phyloP scores from a whole-genome alignment of 192 early-diverging fungal genomes.

The Entomortierella chlamydospora region DNA sequence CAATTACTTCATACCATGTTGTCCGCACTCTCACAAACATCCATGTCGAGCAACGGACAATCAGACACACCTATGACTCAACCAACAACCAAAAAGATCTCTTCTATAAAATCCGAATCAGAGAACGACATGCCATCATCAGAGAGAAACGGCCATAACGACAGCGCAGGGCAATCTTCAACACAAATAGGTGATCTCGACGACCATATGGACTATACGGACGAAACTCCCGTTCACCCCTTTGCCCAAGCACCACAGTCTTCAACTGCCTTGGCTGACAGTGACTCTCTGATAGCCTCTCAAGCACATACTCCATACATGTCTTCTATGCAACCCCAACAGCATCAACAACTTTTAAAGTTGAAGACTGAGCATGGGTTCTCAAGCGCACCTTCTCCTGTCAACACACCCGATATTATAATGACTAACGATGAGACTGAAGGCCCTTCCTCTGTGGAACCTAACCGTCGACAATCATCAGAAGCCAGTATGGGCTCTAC shows the following conservation, averaged over 20 bases:
- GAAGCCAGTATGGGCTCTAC: constrained; percentile 13
- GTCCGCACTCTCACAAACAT: constrained; percentile 24
- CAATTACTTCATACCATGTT: constrained; percentile 14
- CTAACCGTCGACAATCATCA: constrained; percentile 17
- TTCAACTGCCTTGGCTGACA: neutral
- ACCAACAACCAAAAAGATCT: constrained; percentile 1
- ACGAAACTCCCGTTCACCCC: constrained; percentile 25
- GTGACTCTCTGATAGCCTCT: neutral
- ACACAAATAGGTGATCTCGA: neutral
- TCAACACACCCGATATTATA: constrained; percentile 20
- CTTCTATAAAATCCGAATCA: constrained; percentile 11
- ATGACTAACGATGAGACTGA: constrained; percentile 12
- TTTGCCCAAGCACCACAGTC: constrained; percentile 17
- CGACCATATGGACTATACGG: constrained; percentile 21
- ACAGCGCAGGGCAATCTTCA: neutral
- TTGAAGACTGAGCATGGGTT: constrained; percentile 35
- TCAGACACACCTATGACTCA: constrained; percentile 2
- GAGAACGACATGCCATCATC: constrained; percentile 1
- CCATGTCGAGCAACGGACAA: constrained; percentile 19
- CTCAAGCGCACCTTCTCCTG: neutral
- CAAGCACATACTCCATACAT: neutral
- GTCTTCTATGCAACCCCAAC: constrained; percentile 19
- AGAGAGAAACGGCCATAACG: neutral
- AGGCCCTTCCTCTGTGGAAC: neutral
- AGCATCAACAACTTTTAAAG: constrained; percentile 34